Evolutionary conservation across 2,329 filamentous ascomycete genomes (phyloP).

Genomic region (Macrophomina phaseolina): DNA sequence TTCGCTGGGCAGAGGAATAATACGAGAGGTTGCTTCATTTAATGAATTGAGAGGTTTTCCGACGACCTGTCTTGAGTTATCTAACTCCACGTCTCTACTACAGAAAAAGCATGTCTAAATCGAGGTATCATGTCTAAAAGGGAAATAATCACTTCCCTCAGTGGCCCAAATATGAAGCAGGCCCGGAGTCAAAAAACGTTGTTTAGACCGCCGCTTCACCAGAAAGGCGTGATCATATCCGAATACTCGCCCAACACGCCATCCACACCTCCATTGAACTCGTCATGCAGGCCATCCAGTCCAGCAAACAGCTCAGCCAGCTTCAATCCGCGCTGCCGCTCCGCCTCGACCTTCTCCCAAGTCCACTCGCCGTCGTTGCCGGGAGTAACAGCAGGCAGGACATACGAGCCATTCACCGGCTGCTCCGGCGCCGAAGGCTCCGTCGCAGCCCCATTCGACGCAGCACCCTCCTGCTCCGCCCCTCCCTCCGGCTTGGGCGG

Average conservation of each 20-base stretch:
- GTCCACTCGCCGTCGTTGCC: slow-evolving; percentile 55
- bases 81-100: background rate
- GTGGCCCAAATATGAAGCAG: no score
- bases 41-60: no score
- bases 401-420: slow-evolving; percentile 27
- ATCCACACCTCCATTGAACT: slow-evolving; percentile 52
- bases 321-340: slow-evolving; percentile 60
- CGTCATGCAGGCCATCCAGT: slow-evolving; percentile 60
- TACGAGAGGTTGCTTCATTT: no score
- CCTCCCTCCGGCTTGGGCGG: slow-evolving; percentile 69
- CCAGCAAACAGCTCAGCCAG: slow-evolving; percentile 61
- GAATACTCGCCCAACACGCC: slow-evolving; percentile 52
- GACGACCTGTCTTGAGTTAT: no score
- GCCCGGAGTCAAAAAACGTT: no score
- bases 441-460: slow-evolving; percentile 3
- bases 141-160: no score
- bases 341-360: slow-evolving; percentile 65
- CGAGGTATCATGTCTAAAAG: slow-evolving; percentile 17
- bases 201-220: background rate
- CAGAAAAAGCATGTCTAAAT: background rate
- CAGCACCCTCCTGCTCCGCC: slow-evolving; percentile 29
- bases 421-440: background rate
- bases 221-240: slow-evolving; percentile 38
- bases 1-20: no score
- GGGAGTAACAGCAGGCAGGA: slow-evolving; percentile 34